Conservation (phyloP, 2,329 filamentous ascomycete genomes). For the Raffaelea deltoideospora region DNA sequence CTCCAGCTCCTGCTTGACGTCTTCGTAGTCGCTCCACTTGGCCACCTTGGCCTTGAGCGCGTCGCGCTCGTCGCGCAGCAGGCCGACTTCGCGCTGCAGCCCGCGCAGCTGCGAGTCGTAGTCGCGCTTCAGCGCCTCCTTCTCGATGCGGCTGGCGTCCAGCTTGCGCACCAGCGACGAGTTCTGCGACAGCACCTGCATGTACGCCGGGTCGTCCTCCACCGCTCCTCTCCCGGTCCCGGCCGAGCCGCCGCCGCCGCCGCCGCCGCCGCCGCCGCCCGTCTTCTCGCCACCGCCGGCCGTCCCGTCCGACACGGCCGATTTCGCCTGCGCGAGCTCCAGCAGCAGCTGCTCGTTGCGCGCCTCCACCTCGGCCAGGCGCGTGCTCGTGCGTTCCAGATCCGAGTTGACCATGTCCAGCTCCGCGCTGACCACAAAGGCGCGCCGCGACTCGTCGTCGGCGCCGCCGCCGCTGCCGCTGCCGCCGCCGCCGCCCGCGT, state of each 20-base stretch:
- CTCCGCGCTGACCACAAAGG: slow-evolving; percentile 69
- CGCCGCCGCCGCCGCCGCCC: too few relatives aligned
- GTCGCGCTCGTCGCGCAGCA: slow-evolving; percentile 69
- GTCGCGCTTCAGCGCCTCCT: slow-evolving; percentile 63
- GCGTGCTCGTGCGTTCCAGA: slow-evolving; percentile 71
- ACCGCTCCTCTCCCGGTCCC: too few relatives aligned
- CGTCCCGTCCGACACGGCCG: slow-evolving; percentile 48
- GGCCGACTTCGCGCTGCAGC: slow-evolving; percentile 63
- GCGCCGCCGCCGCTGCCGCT: slow-evolving; percentile 12
- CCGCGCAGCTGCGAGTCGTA: slow-evolving; percentile 61
- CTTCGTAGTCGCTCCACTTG: slow-evolving; percentile 88
- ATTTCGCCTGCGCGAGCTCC: slow-evolving; percentile 80
- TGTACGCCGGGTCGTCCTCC: slow-evolving; percentile 80
- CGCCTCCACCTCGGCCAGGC: slow-evolving; percentile 81
- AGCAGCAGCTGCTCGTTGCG: slow-evolving; percentile 86
- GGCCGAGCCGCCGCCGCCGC: too few relatives aligned
- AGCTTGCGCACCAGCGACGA: slow-evolving; percentile 80
- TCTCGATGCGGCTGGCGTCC: slow-evolving; percentile 69
- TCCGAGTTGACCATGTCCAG: slow-evolving; percentile 88
- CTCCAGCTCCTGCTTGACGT: slow-evolving; percentile 89
- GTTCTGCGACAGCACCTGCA: slow-evolving; percentile 84
- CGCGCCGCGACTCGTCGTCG: slow-evolving; percentile 38
- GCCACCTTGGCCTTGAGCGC: slow-evolving; percentile 65
- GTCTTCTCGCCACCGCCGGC: slow-evolving; percentile 42
- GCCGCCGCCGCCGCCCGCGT: slow-evolving; percentile 16